Evolutionary conservation across 2,329 filamentous ascomycete species (phyloP).

Genomic region (Penicillium sp.): DNA sequence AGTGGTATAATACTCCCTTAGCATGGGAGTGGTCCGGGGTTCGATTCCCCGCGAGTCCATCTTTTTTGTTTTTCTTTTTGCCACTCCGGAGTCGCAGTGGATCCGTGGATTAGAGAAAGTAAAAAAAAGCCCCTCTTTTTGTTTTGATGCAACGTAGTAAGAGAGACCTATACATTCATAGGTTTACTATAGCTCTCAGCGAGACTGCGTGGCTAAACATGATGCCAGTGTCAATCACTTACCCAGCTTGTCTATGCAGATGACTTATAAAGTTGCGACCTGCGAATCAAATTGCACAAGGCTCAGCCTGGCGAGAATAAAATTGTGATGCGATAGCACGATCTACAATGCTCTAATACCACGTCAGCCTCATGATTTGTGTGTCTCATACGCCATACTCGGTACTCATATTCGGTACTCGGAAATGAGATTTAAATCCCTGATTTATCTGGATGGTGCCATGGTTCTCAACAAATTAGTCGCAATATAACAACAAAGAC

Average conservation of each 20-base stretch:
- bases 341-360: background rate
- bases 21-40: slow-evolving; percentile 51
- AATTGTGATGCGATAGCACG: background rate
- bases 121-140: background rate
- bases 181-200: background rate
- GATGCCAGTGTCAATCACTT: background rate
- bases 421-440: background rate
- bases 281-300: background rate
- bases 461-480: background rate
- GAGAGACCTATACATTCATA: background rate
- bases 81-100: background rate
- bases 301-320: background rate
- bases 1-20: slow-evolving; percentile 52
- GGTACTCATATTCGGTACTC: background rate
- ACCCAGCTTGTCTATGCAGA: background rate
- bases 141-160: background rate
- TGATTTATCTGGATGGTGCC: background rate
- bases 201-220: background rate
- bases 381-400: background rate
- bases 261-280: background rate
- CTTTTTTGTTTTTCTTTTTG: background rate
- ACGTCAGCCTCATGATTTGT: background rate
- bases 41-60: slow-evolving; percentile 52
- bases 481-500: background rate
- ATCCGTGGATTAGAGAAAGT: background rate